These are phyloP conservation scores for Chlorella sp. DNA, from an alignment of 139 green algal genomes.

Conservation along the genomic window DNA sequence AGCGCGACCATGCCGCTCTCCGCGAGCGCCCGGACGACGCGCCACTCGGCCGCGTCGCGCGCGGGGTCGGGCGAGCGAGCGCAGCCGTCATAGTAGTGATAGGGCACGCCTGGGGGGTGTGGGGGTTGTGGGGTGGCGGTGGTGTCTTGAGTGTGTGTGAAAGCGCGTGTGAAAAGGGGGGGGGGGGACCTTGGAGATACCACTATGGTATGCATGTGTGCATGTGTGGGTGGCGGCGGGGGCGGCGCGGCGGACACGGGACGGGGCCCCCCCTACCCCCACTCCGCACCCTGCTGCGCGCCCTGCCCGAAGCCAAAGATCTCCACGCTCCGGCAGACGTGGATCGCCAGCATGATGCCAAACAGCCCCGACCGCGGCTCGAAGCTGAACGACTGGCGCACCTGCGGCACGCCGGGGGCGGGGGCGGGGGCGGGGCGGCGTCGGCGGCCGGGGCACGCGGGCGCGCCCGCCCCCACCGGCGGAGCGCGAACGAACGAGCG, in stretches of 20 bases:
- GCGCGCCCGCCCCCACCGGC: too few species aligned
- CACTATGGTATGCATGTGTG: too few species aligned
- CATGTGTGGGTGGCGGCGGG: background rate
- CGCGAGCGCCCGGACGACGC: background rate
- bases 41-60: background rate
- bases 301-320: constrained; percentile 5
- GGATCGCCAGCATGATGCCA: constrained; percentile 3
- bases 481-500: too few species aligned
- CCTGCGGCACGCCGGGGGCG: too few species aligned
- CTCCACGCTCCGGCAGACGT: constrained; percentile 12
- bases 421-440: too few species aligned
- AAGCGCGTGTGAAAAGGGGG: too few species aligned
- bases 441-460: too few species aligned
- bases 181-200: too few species aligned
- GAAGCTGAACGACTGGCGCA: background rate
- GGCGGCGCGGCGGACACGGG: background rate
- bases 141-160: too few species aligned
- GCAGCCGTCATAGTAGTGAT: constrained; percentile 14
- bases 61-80: background rate
- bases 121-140: too few species aligned
- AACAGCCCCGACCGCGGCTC: background rate
- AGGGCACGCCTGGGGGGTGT: constrained; percentile 1
- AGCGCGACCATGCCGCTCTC: background rate
- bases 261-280: background rate
- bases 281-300: background rate